phyloP scores from a whole-genome alignment of 352 stramenopile genomes.

The Globisporangium lucens region DNA sequence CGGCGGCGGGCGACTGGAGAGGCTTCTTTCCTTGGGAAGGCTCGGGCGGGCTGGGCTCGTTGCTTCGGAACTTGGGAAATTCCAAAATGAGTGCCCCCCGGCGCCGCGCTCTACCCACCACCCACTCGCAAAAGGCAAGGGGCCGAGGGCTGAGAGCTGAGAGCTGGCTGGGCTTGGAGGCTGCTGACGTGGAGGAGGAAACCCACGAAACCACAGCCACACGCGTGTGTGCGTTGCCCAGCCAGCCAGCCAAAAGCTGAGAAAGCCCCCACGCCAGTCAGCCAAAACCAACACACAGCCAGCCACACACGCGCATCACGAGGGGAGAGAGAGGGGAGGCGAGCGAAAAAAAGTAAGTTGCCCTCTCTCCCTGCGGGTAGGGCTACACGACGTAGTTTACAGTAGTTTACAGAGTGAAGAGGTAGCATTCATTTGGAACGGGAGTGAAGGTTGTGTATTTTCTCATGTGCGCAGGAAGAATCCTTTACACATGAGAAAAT shows the following conservation, averaged over 20 bases:
- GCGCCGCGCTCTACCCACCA: slow-evolving; percentile 6
- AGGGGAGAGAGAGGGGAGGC: not conserved
- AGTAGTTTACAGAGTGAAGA: not conserved
- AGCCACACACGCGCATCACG: not conserved
- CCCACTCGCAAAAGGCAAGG: slow-evolving; percentile 3
- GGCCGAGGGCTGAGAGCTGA: not conserved
- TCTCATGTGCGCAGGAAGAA: no score
- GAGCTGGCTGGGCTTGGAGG: not conserved
- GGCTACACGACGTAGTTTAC: not conserved
- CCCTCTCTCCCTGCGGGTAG: not conserved
- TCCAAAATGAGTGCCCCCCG: slow-evolving; percentile 59
- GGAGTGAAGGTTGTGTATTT: no score
- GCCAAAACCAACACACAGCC: not conserved
- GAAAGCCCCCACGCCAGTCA: not conserved
- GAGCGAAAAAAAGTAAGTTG: not conserved
- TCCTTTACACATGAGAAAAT: no score
- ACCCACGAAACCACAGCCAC: slow-evolving; percentile 1
- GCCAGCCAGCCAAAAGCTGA: not conserved
- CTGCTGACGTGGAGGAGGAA: not conserved
- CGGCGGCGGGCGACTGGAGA: slow-evolving; percentile 11
- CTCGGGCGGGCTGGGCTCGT: slow-evolving; percentile 20
- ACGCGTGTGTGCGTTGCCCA: not conserved
- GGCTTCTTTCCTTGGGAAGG: slow-evolving; percentile 10
- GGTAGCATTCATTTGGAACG: no score
- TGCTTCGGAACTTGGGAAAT: slow-evolving; percentile 64